Conservation (phyloP, 306 rosid genomes). For the Clitoria ternatea region DNA sequence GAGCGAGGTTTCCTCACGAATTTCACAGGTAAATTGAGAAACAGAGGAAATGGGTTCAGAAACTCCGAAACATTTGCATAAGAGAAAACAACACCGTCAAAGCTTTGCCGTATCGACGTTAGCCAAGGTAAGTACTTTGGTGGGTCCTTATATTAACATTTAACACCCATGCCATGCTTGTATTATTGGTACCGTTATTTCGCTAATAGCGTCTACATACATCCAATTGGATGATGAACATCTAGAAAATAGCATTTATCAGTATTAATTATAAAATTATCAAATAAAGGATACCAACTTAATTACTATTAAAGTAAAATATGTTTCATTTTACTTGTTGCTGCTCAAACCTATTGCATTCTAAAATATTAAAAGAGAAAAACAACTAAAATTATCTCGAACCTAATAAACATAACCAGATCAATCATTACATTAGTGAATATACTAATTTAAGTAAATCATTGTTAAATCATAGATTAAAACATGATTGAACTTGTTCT, state of each 20-base stretch:
- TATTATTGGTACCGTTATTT: background rate
- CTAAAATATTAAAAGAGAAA: too few species aligned
- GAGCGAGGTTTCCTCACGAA: constrained; percentile 13
- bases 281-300: too few species aligned
- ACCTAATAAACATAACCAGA: too few species aligned
- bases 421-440: too few species aligned
- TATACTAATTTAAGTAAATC: too few species aligned
- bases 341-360: too few species aligned
- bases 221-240: background rate
- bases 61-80: background rate
- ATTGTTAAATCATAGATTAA: too few species aligned
- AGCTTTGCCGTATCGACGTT: constrained; percentile 20
- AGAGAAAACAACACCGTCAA: background rate
- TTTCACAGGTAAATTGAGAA: constrained; percentile 22
- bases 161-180: background rate
- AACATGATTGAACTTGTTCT: too few species aligned
- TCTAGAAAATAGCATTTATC: background rate
- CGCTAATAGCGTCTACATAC: background rate
- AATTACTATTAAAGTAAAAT: too few species aligned
- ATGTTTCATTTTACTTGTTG: too few species aligned
- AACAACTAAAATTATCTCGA: too few species aligned
- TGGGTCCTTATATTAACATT: background rate
- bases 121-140: background rate
- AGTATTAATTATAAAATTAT: too few species aligned
- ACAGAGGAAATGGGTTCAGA: background rate